Conservation (phyloP, 225 moss, liverwort and hornwort genomes). For the Pleurozium schreberi region DNA sequence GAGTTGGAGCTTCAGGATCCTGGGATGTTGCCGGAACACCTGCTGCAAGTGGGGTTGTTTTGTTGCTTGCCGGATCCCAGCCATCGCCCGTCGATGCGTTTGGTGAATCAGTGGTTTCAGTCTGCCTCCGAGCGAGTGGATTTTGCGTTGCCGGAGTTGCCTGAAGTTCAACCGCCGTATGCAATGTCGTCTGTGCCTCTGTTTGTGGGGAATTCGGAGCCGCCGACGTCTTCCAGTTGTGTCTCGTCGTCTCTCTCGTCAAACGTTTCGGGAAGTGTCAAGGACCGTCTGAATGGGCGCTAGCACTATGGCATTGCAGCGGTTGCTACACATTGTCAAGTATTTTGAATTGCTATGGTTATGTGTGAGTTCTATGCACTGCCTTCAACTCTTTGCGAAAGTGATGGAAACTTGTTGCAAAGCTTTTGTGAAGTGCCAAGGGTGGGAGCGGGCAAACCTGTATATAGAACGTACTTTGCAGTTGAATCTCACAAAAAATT, state of each 20-base stretch:
- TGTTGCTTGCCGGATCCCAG: not conserved
- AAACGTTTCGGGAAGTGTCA: not conserved
- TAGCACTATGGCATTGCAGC: not conserved
- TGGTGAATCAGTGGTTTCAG: not conserved
- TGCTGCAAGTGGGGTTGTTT: not conserved
- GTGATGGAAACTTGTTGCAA: not conserved
- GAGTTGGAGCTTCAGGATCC: not conserved
- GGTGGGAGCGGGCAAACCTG: not conserved
- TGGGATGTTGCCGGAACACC: not conserved
- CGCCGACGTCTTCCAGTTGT: not conserved
- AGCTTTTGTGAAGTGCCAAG: not conserved
- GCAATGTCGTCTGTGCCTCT: not conserved
- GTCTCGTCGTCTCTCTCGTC: not conserved
- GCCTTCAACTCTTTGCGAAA: too few relatives aligned
- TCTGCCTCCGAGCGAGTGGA: not conserved
- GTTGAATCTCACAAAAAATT: not conserved
- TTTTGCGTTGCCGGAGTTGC: not conserved
- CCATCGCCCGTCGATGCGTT: not conserved
- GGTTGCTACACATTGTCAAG: not conserved
- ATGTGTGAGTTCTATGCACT: too few relatives aligned
- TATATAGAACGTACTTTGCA: not conserved
- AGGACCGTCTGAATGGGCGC: not conserved
- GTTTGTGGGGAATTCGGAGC: not conserved
- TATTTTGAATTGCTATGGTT: not conserved
- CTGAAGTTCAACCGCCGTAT: not conserved